Evolutionary conservation across 495 filamentous ascomycete genomes (phyloP), one percentile per base, ranked within the genome.

Genomic region (Aspergillus sclerotioniger): DNA sequence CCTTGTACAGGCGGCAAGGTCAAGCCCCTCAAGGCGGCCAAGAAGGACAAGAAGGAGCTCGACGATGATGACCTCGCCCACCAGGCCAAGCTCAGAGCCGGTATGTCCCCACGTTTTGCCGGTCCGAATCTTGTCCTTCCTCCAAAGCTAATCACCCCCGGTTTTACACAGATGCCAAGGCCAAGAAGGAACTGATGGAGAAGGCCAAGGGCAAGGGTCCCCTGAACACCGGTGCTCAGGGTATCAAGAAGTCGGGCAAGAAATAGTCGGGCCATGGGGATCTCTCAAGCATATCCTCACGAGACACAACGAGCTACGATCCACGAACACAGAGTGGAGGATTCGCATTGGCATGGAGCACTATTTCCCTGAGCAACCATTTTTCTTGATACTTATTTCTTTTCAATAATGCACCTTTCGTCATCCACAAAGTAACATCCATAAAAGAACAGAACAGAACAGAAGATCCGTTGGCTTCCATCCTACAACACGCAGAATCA

Each of bases 231-330:
- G 90, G 90, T 33, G 69, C 79, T 51, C 89, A 92, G 76, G 89
- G 89, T 50, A 94, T 94, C 78, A 94, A 92, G 85, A 92, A 90
- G 80, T 90, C 87, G 31, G 90, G 90, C 68, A 92, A 94, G 87
- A 92, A 91, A 81, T 91, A 82, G 77, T 56, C 21, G 29, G 7
- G 43, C 46, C 21, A 10, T 8, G 15, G 31, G 45, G 56, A 55
- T 25, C 19, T n/a, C 6, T 20, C 41, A 20, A 44, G 17, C n/a
- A 33, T 19, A 58, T 49, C 54, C 58, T 69, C 58, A 74, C 67
- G 72, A 75, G 58, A 63, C 67, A 62, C 62, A 51, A 74, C 66
- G 70, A 74, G 65, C 66, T 56, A 76, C 57, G 64, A 61, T 13
- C 53, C 49, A 67, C 52, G 58, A 60, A 54, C 53, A 51, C 58